Percentiles rank a stretch among this genome's conserved stretches.
These are phyloP conservation scores for Penicillium waksmanii DNA, from an alignment of 495 filamentous ascomycete species.

Conservation along the genomic window DNA sequence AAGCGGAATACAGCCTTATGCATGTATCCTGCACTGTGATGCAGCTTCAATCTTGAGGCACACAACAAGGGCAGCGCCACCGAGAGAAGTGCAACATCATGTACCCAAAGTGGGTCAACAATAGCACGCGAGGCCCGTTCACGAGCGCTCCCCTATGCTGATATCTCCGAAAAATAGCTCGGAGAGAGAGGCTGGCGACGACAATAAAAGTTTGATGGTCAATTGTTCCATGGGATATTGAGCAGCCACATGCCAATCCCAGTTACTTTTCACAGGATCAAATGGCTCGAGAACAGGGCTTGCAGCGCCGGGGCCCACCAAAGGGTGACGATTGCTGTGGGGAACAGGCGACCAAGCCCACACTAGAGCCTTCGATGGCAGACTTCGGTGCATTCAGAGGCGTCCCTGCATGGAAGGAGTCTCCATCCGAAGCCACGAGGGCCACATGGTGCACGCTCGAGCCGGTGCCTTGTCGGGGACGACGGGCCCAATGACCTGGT, in stretches of 20 bases:
- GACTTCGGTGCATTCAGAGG: slow-evolving; percentile 14
- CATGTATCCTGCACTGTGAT: neutral
- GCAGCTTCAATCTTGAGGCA: neutral
- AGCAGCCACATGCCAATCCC: slow-evolving; percentile 6
- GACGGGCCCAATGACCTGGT: slow-evolving; percentile 1
- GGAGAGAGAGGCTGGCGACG: slow-evolving; percentile 9
- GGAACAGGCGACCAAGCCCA: slow-evolving; percentile 6
- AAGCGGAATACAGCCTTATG: slow-evolving; percentile 12
- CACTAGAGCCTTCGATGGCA: slow-evolving; percentile 18
- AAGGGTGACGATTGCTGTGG: slow-evolving; percentile 19
- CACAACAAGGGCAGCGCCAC: neutral
- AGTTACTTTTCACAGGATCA: neutral
- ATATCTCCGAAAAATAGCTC: slow-evolving; percentile 1
- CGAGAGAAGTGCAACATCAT: slow-evolving; percentile 10
- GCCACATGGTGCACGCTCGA: slow-evolving; percentile 16
- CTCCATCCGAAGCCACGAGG: slow-evolving; percentile 18
- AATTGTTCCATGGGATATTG: slow-evolving; percentile 3
- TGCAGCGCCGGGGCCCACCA: slow-evolving; percentile 11
- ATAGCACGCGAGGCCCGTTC: slow-evolving; percentile 3
- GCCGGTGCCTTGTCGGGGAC: neutral
- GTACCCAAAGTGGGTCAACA: slow-evolving; percentile 13
- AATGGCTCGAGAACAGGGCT: neutral
- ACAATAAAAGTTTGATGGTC: neutral
- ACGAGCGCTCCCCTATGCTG: slow-evolving; percentile 3
- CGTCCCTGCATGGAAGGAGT: neutral